Evolutionary conservation across 1,284 basidiomycete genomes (phyloP).

Genomic region (Calocybe gambosa): DNA sequence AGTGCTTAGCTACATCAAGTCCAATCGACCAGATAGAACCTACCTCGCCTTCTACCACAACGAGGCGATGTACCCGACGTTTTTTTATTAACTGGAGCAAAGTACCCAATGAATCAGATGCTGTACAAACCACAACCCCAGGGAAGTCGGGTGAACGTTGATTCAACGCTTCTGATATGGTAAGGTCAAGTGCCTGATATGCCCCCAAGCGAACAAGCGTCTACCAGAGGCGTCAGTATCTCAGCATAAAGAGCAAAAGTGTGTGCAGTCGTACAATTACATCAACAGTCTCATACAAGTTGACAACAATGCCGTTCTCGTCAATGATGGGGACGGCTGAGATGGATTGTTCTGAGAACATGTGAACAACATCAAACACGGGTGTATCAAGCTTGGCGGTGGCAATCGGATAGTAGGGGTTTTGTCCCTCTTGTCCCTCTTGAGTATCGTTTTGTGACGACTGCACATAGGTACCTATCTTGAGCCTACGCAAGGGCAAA

Average conservation of each 20-base stretch:
- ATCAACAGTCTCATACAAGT: conserved; percentile 98
- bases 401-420: conserved; percentile 85
- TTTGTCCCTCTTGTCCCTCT: conserved; percentile 44
- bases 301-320: conserved; percentile 89
- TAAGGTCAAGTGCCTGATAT: conserved; percentile 92
- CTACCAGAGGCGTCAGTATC: conserved; percentile 34
- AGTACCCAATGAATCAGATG: conserved; percentile 89
- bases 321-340: conserved; percentile 97
- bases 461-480: conserved; percentile 90
- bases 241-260: conserved; percentile 10
- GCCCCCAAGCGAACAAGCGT: conserved; percentile 92
- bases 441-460: conserved; percentile 33
- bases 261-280: conserved; percentile 73
- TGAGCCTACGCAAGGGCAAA: conserved; percentile 77
- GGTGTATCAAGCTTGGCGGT: conserved; percentile 90
- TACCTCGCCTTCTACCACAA: conserved; percentile 86
- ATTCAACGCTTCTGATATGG: conserved; percentile 90
- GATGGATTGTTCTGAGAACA: conserved; percentile 95
- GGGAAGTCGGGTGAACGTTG: conserved; percentile 91
- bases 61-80: conserved; percentile 88
- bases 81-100: conserved; percentile 91
- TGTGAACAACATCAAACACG: conserved; percentile 97
- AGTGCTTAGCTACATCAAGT: conserved; percentile 11
- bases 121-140: conserved; percentile 94
- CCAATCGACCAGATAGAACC: conserved; percentile 16